Percentiles rank a stretch among this genome's conserved stretches.
Conservation (phyloP, 1,284 basidiomycete genomes). For the Agroathelia rolfsii region DNA sequence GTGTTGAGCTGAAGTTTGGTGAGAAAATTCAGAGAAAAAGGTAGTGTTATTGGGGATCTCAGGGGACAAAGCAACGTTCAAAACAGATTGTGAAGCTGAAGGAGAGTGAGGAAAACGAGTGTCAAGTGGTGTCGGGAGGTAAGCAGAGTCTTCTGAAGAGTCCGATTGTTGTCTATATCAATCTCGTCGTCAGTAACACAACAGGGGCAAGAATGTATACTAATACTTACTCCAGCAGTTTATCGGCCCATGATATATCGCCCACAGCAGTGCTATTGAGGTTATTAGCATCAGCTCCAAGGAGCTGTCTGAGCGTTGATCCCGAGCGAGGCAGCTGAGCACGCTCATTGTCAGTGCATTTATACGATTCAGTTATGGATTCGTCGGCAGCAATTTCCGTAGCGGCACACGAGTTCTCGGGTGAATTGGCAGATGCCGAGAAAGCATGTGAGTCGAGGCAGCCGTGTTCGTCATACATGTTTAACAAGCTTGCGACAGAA, state of each 20-base stretch:
- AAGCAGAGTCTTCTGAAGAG: slow-evolving; percentile 38
- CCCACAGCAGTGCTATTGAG: slow-evolving; percentile 35
- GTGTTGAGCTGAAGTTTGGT: slow-evolving; percentile 28
- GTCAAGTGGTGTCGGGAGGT: slow-evolving; percentile 33
- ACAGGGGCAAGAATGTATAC: not conserved
- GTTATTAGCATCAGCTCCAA: slow-evolving; percentile 32
- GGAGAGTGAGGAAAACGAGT: slow-evolving; percentile 21
- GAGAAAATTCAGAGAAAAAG: slow-evolving; percentile 33
- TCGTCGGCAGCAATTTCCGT: too few species aligned
- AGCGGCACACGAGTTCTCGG: slow-evolving; percentile 18
- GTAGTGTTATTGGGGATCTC: slow-evolving; percentile 24
- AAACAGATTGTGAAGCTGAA: slow-evolving; percentile 21
- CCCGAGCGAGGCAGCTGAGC: slow-evolving; percentile 49
- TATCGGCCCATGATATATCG: slow-evolving; percentile 75
- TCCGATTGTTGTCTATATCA: slow-evolving; percentile 12
- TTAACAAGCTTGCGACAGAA: slow-evolving; percentile 61
- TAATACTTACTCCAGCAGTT: slow-evolving; percentile 48
- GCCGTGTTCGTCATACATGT: slow-evolving; percentile 64
- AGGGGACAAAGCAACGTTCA: slow-evolving; percentile 17
- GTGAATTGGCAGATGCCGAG: slow-evolving; percentile 46
- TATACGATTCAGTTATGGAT: too few species aligned
- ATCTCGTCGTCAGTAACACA: too few species aligned
- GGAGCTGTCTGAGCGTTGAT: slow-evolving; percentile 61
- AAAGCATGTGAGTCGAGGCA: slow-evolving; percentile 50
- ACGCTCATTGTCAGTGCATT: slow-evolving; percentile 18